A percentile compares a stretch with the other conserved stretches of the same genome.
Conservation (phyloP, 192 early-diverging fungal species). For the Hyaloraphidium curvatum region DNA sequence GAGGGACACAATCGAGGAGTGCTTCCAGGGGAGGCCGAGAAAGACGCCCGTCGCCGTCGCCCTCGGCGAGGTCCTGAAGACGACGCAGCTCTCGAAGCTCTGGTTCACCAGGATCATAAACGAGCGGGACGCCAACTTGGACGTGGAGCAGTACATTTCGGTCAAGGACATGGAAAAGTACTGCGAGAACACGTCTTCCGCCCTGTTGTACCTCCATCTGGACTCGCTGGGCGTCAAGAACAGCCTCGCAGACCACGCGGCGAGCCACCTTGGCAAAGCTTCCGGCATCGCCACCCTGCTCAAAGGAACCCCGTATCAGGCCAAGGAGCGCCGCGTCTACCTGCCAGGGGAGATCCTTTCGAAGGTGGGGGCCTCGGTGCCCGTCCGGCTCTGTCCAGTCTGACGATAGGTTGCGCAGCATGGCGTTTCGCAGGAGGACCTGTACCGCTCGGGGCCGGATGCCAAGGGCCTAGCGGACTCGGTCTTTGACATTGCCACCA, state of each 20-base stretch:
- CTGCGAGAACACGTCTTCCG: constrained; percentile 69
- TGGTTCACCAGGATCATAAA: constrained; percentile 67
- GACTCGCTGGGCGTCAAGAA: constrained; percentile 66
- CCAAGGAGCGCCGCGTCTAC: constrained; percentile 41
- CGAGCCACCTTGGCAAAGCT: constrained; percentile 78
- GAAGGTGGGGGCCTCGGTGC: constrained; percentile 31
- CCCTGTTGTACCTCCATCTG: constrained; percentile 74
- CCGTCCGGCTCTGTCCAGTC: neutral
- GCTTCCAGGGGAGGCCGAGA: constrained; percentile 39
- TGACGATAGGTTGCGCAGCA: constrained; percentile 26
- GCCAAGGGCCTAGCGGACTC: constrained; percentile 46
- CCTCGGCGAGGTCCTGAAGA: constrained; percentile 37
- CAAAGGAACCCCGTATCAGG: constrained; percentile 50
- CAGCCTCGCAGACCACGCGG: constrained; percentile 69
- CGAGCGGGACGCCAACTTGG: constrained; percentile 36
- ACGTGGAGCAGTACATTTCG: constrained; percentile 44
- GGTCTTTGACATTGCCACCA: constrained; percentile 71
- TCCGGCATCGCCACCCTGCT: constrained; percentile 60
- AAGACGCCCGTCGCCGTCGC: constrained; percentile 57
- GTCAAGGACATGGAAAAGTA: constrained; percentile 65
- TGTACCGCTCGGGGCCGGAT: constrained; percentile 39
- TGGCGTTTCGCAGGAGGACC: constrained; percentile 47
- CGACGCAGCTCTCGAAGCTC: constrained; percentile 36
- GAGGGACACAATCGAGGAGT: constrained; percentile 59
- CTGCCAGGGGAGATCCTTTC: constrained; percentile 58